These are phyloP conservation scores for Diutina catenulata DNA, from an alignment of 1,139 yeast genomes.

Conservation along the genomic window DNA sequence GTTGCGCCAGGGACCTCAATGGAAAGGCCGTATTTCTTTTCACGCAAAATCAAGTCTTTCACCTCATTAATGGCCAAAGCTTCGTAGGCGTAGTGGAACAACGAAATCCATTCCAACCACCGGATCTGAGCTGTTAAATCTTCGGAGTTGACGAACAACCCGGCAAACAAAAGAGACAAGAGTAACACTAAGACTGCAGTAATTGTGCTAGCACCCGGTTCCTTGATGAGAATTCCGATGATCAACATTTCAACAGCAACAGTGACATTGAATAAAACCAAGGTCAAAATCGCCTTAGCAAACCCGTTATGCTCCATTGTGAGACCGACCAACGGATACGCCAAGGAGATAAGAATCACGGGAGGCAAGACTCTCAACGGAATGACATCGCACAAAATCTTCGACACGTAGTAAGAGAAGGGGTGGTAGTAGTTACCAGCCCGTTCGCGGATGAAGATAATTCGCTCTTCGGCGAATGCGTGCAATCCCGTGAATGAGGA, in stretches of 20 bases:
- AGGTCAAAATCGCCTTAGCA: constrained; percentile 51
- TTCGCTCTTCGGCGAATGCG: constrained; percentile 77
- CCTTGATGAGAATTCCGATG: constrained; percentile 76
- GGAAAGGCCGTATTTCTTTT: constrained; percentile 81
- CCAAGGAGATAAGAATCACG: constrained; percentile 61
- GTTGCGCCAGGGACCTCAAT: constrained; percentile 99
- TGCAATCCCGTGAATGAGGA: constrained; percentile 85
- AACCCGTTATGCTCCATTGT: constrained; percentile 74
- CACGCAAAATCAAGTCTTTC: constrained; percentile 72
- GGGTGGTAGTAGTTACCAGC: constrained; percentile 92
- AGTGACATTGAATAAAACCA: constrained; percentile 76
- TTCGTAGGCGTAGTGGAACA: constrained; percentile 94
- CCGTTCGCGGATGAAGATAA: constrained; percentile 82
- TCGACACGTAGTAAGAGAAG: constrained; percentile 70
- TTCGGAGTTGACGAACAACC: constrained; percentile 76
- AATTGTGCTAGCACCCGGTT: constrained; percentile 90
- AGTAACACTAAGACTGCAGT: constrained; percentile 73
- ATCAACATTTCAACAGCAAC: constrained; percentile 76
- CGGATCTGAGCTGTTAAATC: constrained; percentile 60
- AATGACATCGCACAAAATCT: constrained; percentile 76
- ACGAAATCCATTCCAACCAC: constrained; percentile 76
- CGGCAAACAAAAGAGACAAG: constrained; percentile 84
- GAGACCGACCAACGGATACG: constrained; percentile 88
- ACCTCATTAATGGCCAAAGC: constrained; percentile 89
- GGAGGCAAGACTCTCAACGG: constrained; percentile 92